Base-by-base conservation (phyloP, 176 grass and related monocot genomes). In the Raddia distichophylla region DNA sequence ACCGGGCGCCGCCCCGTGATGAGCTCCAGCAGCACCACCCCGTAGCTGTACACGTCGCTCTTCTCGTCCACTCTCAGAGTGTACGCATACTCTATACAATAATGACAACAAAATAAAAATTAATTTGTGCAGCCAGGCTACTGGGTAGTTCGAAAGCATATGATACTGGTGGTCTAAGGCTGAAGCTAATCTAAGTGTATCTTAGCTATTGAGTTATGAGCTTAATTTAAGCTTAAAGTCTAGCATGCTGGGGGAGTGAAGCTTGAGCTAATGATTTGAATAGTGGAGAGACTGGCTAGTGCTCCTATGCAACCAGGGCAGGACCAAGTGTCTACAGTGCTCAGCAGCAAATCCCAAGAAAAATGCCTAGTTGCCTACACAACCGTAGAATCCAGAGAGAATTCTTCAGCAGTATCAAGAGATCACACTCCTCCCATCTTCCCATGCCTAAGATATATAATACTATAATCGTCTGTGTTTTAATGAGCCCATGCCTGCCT, bases 41-140 rank as follows among this genome's bases (percentile, higher is more conserved):
- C 93, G 35, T 83, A 99, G 80, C 97, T 99, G 69, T 99, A 99
- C 4, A 99, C 93, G 50, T 99, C 97, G 42, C 89, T 96, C 61
- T 99, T 99, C 85, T 99, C 97, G 65, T 96, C 89, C 40, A 99
- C 97, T 6, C 85, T 84, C 12, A 96, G 45, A 0, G 97, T 99
- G 48, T 99, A 99, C 2, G 97, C 97, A 11, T 99, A 99, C 65
- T 99, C 97, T 99, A 89, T 0, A 67, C 13, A 91, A 81, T 0
- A 53, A 33, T 40, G 2, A 27, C 27, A 27, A 27, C 27, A 27
- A 1, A 27, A 27, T 0, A 27, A 27, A 27, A 27, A 27, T 27
- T 27, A 27, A 27, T 27, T 27, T 27, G 27, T 7, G 7, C 8
- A n/a, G n/a, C n/a, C n/a, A n/a, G n/a, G n/a, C n/a, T n/a, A n/a